phyloP scores from a whole-genome alignment of 2,329 filamentous ascomycete species.

The Camillea tinctor region DNA sequence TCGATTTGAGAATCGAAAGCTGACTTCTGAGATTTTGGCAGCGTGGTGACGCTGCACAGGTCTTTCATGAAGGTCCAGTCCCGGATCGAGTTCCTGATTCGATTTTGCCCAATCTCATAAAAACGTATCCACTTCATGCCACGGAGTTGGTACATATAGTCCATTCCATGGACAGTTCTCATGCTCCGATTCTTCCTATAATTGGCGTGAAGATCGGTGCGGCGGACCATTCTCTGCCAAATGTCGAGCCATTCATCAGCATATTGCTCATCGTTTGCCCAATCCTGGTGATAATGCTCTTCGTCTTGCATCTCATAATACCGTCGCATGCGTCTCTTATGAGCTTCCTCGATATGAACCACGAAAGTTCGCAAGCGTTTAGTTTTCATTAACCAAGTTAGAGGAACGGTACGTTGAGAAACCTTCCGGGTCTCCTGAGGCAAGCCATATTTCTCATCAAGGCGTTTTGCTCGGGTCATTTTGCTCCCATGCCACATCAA shows the following conservation, averaged over 20 bases:
- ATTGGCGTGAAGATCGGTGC: constrained; percentile 41
- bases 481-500: constrained; percentile 35
- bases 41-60: constrained; percentile 24
- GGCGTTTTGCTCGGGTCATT: constrained; percentile 19
- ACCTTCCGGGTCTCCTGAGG: constrained; percentile 7
- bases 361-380: constrained; percentile 40
- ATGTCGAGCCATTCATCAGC: constrained; percentile 9
- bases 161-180: constrained; percentile 43
- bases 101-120: constrained; percentile 36
- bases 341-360: constrained; percentile 41
- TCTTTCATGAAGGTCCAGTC: constrained; percentile 37
- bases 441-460: background rate
- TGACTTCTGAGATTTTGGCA: constrained; percentile 19
- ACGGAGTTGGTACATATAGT: constrained; percentile 44
- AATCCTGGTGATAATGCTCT: constrained; percentile 6
- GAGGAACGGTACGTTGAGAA: constrained; percentile 38
- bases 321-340: constrained; percentile 32
- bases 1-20: constrained; percentile 18
- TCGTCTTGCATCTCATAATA: constrained; percentile 33
- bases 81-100: constrained; percentile 15
- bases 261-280: constrained; percentile 9
- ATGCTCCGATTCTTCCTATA: constrained; percentile 37
- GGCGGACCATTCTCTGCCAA: constrained; percentile 14
- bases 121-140: constrained; percentile 42
- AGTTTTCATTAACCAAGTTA: constrained; percentile 37